Percentiles rank a stretch among this genome's conserved stretches.
Conservation (phyloP, 192 early-diverging fungal genomes). For the Phycomyces blakesleeanus region DNA sequence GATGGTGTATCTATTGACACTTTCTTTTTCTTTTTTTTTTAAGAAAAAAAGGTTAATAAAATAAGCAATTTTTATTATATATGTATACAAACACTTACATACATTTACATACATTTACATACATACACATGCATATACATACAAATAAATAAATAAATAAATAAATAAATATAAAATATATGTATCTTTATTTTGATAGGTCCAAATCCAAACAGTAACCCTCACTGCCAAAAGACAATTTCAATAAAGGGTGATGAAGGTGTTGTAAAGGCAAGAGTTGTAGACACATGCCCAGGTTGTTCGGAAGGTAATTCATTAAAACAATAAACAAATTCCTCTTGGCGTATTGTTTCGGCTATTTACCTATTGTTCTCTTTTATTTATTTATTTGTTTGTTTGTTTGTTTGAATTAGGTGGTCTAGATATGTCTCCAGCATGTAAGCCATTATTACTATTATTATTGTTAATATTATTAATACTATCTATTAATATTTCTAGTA, state of each 20-base stretch:
- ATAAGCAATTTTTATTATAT: no score
- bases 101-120: background rate
- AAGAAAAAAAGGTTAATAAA: no score
- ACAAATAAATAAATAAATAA: no score
- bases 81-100: no score
- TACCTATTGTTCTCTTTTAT: background rate
- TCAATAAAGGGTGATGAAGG: constrained; percentile 14
- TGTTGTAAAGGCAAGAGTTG: constrained; percentile 9
- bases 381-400: no score
- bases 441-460: background rate
- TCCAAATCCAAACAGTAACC: constrained; percentile 28
- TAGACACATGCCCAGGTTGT: constrained; percentile 26
- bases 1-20: no score
- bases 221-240: constrained; percentile 19
- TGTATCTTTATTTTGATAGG: constrained; percentile 22
- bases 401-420: no score
- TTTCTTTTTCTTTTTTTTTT: no score
- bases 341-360: background rate
- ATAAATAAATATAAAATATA: no score
- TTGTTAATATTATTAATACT: background rate
- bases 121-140: background rate
- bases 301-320: constrained; percentile 11
- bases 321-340: background rate
- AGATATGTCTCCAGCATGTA: constrained; percentile 30
- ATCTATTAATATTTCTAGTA: constrained; percentile 6